Evolutionary conservation across 2,329 filamentous ascomycete genomes (phyloP), one percentile per base, ranked within the genome.

Genomic region (Fusarium papillatum): DNA sequence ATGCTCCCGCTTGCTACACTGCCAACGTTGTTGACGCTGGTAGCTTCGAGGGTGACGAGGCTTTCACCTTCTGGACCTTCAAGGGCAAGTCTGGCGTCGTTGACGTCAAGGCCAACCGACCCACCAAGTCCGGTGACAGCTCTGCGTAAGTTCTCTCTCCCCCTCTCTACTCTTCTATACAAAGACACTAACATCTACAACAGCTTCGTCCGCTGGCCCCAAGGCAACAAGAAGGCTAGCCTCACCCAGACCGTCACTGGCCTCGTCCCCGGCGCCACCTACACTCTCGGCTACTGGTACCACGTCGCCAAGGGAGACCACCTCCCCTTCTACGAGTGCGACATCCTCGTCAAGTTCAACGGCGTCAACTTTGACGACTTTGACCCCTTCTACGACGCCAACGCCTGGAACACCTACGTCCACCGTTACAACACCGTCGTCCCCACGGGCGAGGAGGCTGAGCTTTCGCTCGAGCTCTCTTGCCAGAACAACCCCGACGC

Each of bases 281-380:
- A 75, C 36, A 26, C 41, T 5, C 29, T 65, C 17, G 61, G 70
- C 24, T 76, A 70, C 36, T 70, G 65, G 7, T 39, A 70, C 22
- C 74, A 50, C 39, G 19, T 43, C 1, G 69, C 50, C 41, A n/a
- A 29, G 5, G 69, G 69, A 1, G 24, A 41, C 0, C 31, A 64
- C 17, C 46, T 65, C 14, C 24, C 50, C 5, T 62, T 29, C 24
- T 63, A 73, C 29, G 43, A 70, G 11, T 75, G 73, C 22, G 39
- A 62, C 9, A 55, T 75, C 22, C 43, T 64, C 7, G 73, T 76
- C 38, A 70, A n/a, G 9, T 53, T 75, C 5, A 63, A 57, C 7
- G 9, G 14, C 4, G 48, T 31, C 7, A 53, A 67, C 24, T 66
- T 75, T 38, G 73, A 70, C 29, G 22, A 62, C 3, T 76, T 75